Evolutionary conservation across 2,329 filamentous ascomycete species (phyloP).

Genomic region (Colletotrichum filicis): DNA sequence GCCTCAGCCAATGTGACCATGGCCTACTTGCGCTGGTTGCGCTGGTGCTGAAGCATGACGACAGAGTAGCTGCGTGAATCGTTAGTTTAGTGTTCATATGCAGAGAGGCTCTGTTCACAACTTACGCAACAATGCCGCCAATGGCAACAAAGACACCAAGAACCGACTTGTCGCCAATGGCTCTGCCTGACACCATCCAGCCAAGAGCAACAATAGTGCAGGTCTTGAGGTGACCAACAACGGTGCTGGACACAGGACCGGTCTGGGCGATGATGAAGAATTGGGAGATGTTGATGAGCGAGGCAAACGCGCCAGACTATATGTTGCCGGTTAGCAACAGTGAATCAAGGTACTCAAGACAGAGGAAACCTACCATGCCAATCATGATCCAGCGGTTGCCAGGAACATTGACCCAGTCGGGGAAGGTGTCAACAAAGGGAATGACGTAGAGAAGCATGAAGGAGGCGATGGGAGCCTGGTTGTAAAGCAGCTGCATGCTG

Average conservation of each 20-base stretch:
- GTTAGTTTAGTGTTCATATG: conserved; percentile 8
- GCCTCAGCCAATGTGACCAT: neutral
- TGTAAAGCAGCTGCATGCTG: conserved; percentile 76
- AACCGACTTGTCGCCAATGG: conserved; percentile 65
- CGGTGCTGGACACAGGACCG: conserved; percentile 72
- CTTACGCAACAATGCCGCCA: conserved; percentile 67
- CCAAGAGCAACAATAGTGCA: conserved; percentile 73
- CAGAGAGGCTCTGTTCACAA: conserved; percentile 22
- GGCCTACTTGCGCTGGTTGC: conserved; percentile 29
- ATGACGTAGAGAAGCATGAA: conserved; percentile 73
- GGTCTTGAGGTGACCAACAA: conserved; percentile 74
- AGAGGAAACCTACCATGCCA: conserved; percentile 57
- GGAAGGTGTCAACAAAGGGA: conserved; percentile 73
- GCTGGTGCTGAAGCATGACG: conserved; percentile 57
- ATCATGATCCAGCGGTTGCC: conserved; percentile 68
- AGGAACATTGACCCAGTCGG: conserved; percentile 63
- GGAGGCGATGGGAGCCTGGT: conserved; percentile 72
- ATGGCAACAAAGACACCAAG: conserved; percentile 67
- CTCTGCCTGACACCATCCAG: conserved; percentile 67
- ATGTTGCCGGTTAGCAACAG: neutral
- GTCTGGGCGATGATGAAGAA: conserved; percentile 72
- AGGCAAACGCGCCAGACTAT: conserved; percentile 71
- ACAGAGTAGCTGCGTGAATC: conserved; percentile 54
- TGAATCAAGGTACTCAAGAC: neutral
- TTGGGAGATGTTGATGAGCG: conserved; percentile 72